Base-by-base conservation (phyloP, 2,329 filamentous ascomycete genomes). In the Aspergillus fumigatiaffinis region DNA sequence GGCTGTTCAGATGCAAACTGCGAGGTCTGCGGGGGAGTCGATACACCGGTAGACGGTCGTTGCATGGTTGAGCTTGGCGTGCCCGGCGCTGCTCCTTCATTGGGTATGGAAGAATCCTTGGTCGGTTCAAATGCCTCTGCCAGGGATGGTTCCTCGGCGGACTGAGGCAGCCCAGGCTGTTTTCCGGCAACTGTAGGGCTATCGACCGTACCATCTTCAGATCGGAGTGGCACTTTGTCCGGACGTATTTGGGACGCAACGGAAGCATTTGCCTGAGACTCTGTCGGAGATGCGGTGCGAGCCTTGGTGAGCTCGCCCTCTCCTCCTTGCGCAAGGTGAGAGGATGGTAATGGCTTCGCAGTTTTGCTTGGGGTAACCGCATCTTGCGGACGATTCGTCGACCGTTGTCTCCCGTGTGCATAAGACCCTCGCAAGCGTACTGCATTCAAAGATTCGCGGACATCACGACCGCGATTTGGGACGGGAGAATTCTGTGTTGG, bases 401-500 rank as follows among this genome's bases (percentile, higher is more conserved):
- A 82, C 44, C 77, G 73, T 58, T 84, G 78, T 55, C 83, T 78
- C 48, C 73, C 78, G 63, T 85, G 80, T 56, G 79, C 71, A 49
- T 79, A 74, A 6, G 84, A 85, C 7, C 82, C 82, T 60, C 87
- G 76, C 49, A 81, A 82, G 56, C 86, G 80, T 32, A 89, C 86
- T 23, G 86, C 86, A 65, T 82, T 91, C 80, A 97, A 83, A 0
- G 91, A 96, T 74, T 97, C 93, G 60, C 91, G 83, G 20, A 88
- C 85, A 62, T 75, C 73, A 58, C 90, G 84, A 29, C 91, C 91
- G 60, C 92, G 84, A 69, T 96, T 96, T 4, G 92, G 92, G 8
- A 74, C 73, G 23, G 80, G 85, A 8, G 73, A 73, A 35, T 72
- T 74, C 41, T 75, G 73, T 4, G 71, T 68, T 26, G 93, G 92